phyloP scores from a whole-genome alignment of 148 eudicot species.

The Camellia lanceoleosa region DNA sequence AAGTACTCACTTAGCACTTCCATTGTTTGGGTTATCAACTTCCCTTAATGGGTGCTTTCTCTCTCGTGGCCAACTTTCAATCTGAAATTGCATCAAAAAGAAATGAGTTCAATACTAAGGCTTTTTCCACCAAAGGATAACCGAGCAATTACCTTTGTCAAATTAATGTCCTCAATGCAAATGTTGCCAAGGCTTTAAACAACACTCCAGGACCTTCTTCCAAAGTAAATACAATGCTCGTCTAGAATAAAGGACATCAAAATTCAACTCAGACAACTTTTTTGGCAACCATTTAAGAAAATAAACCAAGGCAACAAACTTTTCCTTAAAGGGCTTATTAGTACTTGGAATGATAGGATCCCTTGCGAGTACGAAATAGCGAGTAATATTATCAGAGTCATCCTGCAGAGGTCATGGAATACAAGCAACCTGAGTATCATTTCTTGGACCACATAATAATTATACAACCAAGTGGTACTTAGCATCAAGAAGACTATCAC shows the following conservation, averaged over 20 bases:
- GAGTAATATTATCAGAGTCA: slow-evolving; percentile 49
- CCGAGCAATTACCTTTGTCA: slow-evolving; percentile 34
- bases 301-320: neutral
- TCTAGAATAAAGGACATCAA: slow-evolving; percentile 19
- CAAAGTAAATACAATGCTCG: slow-evolving; percentile 52
- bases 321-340: slow-evolving; percentile 47
- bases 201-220: slow-evolving; percentile 54
- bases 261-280: neutral
- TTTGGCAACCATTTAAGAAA: neutral
- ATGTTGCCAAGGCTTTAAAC: slow-evolving; percentile 53
- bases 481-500: neutral
- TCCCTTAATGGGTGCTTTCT: slow-evolving; percentile 31
- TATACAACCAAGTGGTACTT: neutral
- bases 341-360: slow-evolving; percentile 50
- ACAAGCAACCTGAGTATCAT: neutral
- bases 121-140: neutral
- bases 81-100: slow-evolving; percentile 22
- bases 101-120: neutral
- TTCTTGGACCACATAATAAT: neutral
- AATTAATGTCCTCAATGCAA: slow-evolving; percentile 48
- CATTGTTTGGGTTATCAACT: slow-evolving; percentile 27
- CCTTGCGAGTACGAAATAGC: slow-evolving; percentile 50
- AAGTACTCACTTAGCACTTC: slow-evolving; percentile 25
- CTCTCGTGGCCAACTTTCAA: slow-evolving; percentile 58
- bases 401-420: slow-evolving; percentile 24